Evolutionary conservation across 1,284 basidiomycete species (phyloP).

Genomic region (Hortiboletus rubellus): DNA sequence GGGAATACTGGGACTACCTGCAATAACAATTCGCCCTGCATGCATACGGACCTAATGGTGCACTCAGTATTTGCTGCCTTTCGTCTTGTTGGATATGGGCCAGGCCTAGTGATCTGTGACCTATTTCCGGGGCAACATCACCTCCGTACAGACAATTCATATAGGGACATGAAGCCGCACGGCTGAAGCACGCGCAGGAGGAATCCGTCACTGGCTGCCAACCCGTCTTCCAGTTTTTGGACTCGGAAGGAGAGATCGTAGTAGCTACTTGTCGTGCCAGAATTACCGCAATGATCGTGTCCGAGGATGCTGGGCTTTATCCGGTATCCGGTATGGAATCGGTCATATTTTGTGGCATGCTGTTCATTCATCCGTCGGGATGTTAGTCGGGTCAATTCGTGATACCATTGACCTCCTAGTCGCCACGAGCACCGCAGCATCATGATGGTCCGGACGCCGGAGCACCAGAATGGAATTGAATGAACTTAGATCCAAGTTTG

Average conservation of each 20-base stretch:
- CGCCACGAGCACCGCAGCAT: conserved; percentile 17
- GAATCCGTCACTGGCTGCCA: background rate
- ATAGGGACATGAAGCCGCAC: conserved; percentile 16
- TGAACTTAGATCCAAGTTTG: background rate
- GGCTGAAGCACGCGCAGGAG: conserved; percentile 24
- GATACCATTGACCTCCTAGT: conserved; percentile 23
- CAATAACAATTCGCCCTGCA: conserved; percentile 27
- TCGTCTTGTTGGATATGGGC: conserved; percentile 25
- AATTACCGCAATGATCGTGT: conserved; percentile 20
- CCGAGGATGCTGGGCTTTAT: conserved; percentile 32
- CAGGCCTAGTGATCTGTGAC: conserved; percentile 4
- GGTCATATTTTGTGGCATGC: background rate
- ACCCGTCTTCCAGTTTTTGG: conserved; percentile 19
- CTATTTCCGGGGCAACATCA: conserved; percentile 13
- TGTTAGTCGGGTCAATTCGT: conserved; percentile 25
- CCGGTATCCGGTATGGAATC: conserved; percentile 27
- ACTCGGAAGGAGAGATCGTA: conserved; percentile 20
- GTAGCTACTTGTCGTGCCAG: conserved; percentile 30
- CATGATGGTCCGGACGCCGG: too few species aligned
- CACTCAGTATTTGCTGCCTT: conserved; percentile 18
- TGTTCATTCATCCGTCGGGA: background rate
- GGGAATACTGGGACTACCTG: conserved; percentile 9
- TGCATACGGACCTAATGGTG: conserved; percentile 18
- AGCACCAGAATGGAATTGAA: background rate
- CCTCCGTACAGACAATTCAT: conserved; percentile 5